Conservation (phyloP, 1,284 basidiomycete genomes). For the Microbotryomycetes sp. region DNA sequence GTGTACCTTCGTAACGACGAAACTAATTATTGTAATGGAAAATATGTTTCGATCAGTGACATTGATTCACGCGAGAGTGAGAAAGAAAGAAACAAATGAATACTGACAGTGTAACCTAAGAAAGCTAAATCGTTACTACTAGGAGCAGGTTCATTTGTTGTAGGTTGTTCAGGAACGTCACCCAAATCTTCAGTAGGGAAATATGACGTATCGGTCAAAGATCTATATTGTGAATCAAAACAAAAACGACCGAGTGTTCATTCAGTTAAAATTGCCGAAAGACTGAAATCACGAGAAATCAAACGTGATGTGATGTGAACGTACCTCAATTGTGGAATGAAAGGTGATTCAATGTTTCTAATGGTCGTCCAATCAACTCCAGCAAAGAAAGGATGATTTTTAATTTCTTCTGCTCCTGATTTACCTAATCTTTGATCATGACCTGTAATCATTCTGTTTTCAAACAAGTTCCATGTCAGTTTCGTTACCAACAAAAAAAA, state of each 20-base stretch:
- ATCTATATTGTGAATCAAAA: conserved; percentile 44
- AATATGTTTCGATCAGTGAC: background rate
- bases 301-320: conserved; percentile 11
- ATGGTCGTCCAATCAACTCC: conserved; percentile 92
- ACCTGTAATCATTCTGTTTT: conserved; percentile 71
- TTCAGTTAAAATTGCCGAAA: background rate
- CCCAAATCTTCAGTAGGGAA: conserved; percentile 95
- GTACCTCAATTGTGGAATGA: conserved; percentile 74
- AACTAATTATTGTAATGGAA: conserved; percentile 4
- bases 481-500: too few species aligned
- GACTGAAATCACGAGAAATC: background rate
- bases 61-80: background rate
- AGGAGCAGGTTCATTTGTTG: conserved; percentile 55
- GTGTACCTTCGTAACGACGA: conserved; percentile 30
- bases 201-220: conserved; percentile 90
- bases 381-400: conserved; percentile 90
- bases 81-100: background rate
- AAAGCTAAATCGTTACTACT: conserved; percentile 59
- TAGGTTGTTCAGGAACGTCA: conserved; percentile 58
- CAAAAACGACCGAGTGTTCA: background rate
- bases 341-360: conserved; percentile 88
- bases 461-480: conserved; percentile 8
- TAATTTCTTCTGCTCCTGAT: conserved; percentile 73
- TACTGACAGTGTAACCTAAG: conserved; percentile 57
- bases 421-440: conserved; percentile 62